Evolutionary conservation across 2,329 filamentous ascomycete genomes (phyloP).

Genomic region (Fusarium equiseti): DNA sequence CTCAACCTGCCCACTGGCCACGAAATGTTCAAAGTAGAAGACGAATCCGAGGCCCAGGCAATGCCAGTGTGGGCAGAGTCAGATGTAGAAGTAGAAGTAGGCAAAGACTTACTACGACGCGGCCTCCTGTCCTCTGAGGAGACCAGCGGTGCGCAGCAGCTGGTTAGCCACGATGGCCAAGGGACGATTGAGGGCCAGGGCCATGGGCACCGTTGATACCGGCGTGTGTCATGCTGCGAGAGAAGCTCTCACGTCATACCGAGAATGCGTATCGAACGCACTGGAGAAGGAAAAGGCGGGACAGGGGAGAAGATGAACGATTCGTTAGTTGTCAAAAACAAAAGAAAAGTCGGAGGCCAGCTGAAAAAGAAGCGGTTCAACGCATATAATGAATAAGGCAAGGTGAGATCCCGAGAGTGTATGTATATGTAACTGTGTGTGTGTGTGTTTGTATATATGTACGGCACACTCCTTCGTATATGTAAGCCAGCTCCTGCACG

Average conservation of each 20-base stretch:
- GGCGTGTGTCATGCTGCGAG: constrained; percentile 57
- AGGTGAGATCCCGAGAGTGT: constrained; percentile 29
- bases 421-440: constrained; percentile 33
- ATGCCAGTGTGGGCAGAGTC: constrained; percentile 33
- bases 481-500: constrained; percentile 31
- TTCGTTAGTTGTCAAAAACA: constrained; percentile 20
- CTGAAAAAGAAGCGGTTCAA: constrained; percentile 16
- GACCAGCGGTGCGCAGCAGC: constrained; percentile 59
- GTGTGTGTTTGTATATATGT: constrained; percentile 23
- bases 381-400: constrained; percentile 16
- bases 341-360: constrained; percentile 11
- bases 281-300: constrained; percentile 19
- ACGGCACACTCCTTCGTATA: constrained; percentile 37
- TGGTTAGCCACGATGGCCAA: constrained; percentile 61
- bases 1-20: constrained; percentile 46
- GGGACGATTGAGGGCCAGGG: constrained; percentile 55
- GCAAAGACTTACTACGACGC: constrained; percentile 54
- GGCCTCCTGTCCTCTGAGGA: constrained; percentile 56
- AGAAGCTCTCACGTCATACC: constrained; percentile 45
- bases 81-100: constrained; percentile 44
- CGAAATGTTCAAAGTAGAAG: constrained; percentile 43
- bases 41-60: constrained; percentile 38
- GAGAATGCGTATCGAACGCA: constrained; percentile 32
- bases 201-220: constrained; percentile 59
- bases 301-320: constrained; percentile 9